Evolutionary conservation across 768 basidiomycete genomes (phyloP), one percentile per base, ranked within the genome.

Genomic region (Mycena olivaceomarginata): DNA sequence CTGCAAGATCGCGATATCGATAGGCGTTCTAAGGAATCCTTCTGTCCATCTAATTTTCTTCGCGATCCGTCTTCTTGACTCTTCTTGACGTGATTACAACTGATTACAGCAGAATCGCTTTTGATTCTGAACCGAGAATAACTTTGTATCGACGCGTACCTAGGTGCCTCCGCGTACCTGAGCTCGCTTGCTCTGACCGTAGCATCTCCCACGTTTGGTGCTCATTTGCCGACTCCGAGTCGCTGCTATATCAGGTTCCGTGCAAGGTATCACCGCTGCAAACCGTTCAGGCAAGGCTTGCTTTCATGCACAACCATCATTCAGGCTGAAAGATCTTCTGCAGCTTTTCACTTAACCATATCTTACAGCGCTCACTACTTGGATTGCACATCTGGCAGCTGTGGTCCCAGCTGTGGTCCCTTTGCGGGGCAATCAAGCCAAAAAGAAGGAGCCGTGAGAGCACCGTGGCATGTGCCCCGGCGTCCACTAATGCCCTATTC

Each of bases 371-470:
- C 40, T 62, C 16, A 66, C 37, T 31, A 15, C 31, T 16, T 39
- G 45, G 66, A 31, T 51, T 39, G 13, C 40, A 15, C 48, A 13
- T 68, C 37, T 66, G 53, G 53, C 65, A 64, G 15, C 37, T 41
- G 63, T 31, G n/a, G 10, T 7, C 53, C 31, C 65, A 64, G 15
- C 37, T 41, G 63, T 31, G n/a, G 10, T 7, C 53, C 31, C 62
- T 62, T 60, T 76, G 69, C 69, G 71, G 76, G 63, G 67, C 51
- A 70, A 77, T 77, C 76, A 77, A 43, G 45, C 20, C 64, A 67
- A 67, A 67, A 74, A 73, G 72, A 77, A 70, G 62, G 48, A 45
- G 41, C 67, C 76, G 76, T 77, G 75, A 70, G 75, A 76, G 70
- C 56, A 22, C 63, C 20, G 63, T 56, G 62, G 71, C 62, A 68